Evolutionary conservation across 805 yeast genomes (phyloP), one percentile per base, ranked within the genome.

Genomic region (Candida alai): DNA sequence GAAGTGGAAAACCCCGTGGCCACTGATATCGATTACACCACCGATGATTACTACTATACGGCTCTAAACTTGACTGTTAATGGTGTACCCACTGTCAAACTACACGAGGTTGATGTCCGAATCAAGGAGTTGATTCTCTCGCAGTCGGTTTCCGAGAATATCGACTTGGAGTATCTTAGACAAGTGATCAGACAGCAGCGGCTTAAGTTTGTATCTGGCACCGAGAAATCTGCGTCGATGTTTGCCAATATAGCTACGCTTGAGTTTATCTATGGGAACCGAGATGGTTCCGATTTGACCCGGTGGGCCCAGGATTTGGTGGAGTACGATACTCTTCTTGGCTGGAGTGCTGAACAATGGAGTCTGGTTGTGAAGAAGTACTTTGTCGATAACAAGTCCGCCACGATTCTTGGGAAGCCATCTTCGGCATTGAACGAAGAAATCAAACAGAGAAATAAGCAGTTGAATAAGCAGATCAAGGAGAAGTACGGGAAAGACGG

Each of bases 1-100:
- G 97, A 90, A 50, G 74, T 84, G 30, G 85, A 78, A 18, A 77
- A 84, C 30, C 96, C 97, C 1, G 59, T 78, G 33, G 90, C 96
- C 1, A 79, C 86, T 10, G 78, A 78, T 19, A 67, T 83, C 4
- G 78, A 72, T 19, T 79, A 70, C 44, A 76, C 78, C 49, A 80
- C 90, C 1, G 94, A 86, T 43, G 90, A 85, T 51, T 89, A 72
- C 51, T 56, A 75, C 34, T 68, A 74, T 40, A 73, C 83, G 0
- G 76, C 76, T n/a, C 59, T 84, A 14, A 73, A 74, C 42, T 53
- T 80, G 28, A 63, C 68, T 15, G 56, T 85, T 11, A 69, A 70
- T 30, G 90, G 94, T 37, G 93, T 90, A 6, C 96, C 97, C 2
- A 70, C 84, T 1, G 80, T 71, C 8, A 67, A 64, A 36, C 58